Evolutionary conservation across 2,329 filamentous ascomycete genomes (phyloP).

Genomic region (Apiospora phragmitis): DNA sequence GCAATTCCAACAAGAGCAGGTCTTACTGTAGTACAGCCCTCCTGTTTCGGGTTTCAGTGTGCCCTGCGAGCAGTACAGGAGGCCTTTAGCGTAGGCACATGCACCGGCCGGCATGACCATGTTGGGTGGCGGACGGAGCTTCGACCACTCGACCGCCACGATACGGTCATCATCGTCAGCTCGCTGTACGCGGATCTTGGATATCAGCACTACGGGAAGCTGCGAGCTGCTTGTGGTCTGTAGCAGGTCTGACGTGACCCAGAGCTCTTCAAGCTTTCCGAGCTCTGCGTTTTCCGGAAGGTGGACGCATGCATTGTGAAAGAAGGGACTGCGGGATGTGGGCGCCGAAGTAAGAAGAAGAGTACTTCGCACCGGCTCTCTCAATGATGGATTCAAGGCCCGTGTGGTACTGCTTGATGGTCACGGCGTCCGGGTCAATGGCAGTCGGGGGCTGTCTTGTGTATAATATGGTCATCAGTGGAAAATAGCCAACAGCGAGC

Average conservation of each 20-base stretch:
- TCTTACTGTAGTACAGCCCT: constrained; percentile 29
- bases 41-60: constrained; percentile 23
- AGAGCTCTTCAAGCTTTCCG: constrained; percentile 49
- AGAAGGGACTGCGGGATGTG: constrained; percentile 45
- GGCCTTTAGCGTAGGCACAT: constrained; percentile 40
- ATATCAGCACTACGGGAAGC: constrained; percentile 46
- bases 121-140: constrained; percentile 40
- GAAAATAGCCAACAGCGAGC: background rate
- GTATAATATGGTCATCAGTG: background rate
- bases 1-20: background rate
- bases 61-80: constrained; percentile 46
- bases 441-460: background rate
- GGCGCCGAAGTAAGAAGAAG: constrained; percentile 42
- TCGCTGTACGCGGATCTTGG: constrained; percentile 32
- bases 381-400: background rate
- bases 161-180: constrained; percentile 29
- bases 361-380: constrained; percentile 30
- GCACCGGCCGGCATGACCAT: constrained; percentile 47
- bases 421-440: background rate
- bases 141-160: constrained; percentile 37
- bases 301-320: constrained; percentile 46
- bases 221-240: constrained; percentile 36
- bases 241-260: constrained; percentile 45
- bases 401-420: background rate
- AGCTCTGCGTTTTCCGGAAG: constrained; percentile 41